Evolutionary conservation across 2,329 filamentous ascomycete species (phyloP), one percentile per base, ranked within the genome.

Genomic region (Pseudohalonectria lignicola): DNA sequence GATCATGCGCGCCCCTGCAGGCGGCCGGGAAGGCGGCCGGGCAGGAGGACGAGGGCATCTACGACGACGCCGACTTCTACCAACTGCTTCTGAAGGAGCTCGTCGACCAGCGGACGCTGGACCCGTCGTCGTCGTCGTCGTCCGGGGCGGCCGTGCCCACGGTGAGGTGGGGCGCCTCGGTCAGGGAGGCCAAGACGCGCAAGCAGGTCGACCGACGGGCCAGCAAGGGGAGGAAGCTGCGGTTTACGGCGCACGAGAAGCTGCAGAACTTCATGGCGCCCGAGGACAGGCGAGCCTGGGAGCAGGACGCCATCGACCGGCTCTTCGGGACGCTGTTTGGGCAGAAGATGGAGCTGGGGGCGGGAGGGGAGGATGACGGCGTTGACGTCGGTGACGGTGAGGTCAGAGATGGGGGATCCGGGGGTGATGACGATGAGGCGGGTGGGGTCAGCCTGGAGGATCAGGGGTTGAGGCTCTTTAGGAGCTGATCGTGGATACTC

Each of bases 231-330:
- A 71, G 92, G 36, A 95, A 95, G 65, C 75, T 98, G 71, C 74
- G 86, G 29, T 98, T 90, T 61, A 92, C 85, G 13, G 86, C 95
- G 33, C 88, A 96, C 54, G 90, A 96, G 65, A 96, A 96, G 66
- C 61, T 98, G 53, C 86, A 94, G 63, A 95, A 95, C 59, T 96
- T 96, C 54, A 95, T 95, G 87, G 88, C 88, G 10, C 80, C 87
- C 0, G 86, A 95, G 56, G 84, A 94, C 55, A 69, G 85, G 38
- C 71, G 82, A 4, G 61, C 59, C 13, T 98, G 92, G 92, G 83
- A 85, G 44, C 77, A 82, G 47, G 72, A 76, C 42, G 86, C 88
- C 39, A 76, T 86, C 42, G 85, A 92, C 49, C 62, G 76, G 41
- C 76, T 90, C 57, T 88, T 88, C 54, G 78, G 78, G 12, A 82